Evolutionary conservation across 768 basidiomycete genomes (phyloP), one percentile per base, ranked within the genome.

Genomic region (Mrakia blollopis): DNA sequence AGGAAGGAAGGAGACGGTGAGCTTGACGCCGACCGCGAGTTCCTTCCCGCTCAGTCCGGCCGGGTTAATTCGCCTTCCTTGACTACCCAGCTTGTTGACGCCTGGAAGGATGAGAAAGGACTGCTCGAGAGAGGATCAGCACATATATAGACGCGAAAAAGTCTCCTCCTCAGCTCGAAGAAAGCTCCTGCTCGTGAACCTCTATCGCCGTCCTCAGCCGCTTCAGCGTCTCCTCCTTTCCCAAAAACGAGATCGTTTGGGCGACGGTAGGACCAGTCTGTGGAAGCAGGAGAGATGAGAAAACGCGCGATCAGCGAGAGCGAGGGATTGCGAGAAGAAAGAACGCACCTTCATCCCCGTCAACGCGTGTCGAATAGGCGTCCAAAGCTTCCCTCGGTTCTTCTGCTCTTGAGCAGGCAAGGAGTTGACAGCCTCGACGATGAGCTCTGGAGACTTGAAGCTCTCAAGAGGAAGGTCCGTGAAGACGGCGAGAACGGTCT

Each of bases 311-410:
- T 0, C n/a, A 47, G n/a, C 23, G 23, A 35, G 47, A 50, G 21
- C 3, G 32, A 14, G 21, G 54, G 62, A 54, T n/a, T n/a, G n/a
- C 2, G 63, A 52, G 35, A 23, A 35, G 28, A 30, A 44, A 10
- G 13, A 44, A 25, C 50, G 16, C 75, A 91, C 94, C 88, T 92
- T 93, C 85, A 89, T 88, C 2, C 90, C 94, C 0, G 91, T 94
- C 79, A 97, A 82, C 4, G 91, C 91, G 81, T 92, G 88, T 72
- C 95, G 84, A 71, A 96, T 83, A 0, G 88, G 87, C 1, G 87
- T 90, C 89, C 94, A 90, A 79, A 92, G 88, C 30, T 84, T 79
- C 72, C 87, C 90, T 62, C 80, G 80, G n/a, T 72, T 57, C 14
- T 28, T 30, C 23, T 23, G 44, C 2, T 60, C 52, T 14, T 30